Evolutionary conservation across 2,329 filamentous ascomycete genomes (phyloP), one percentile per base, ranked within the genome.

Genomic region (Neofusicoccum kwambonambiense): DNA sequence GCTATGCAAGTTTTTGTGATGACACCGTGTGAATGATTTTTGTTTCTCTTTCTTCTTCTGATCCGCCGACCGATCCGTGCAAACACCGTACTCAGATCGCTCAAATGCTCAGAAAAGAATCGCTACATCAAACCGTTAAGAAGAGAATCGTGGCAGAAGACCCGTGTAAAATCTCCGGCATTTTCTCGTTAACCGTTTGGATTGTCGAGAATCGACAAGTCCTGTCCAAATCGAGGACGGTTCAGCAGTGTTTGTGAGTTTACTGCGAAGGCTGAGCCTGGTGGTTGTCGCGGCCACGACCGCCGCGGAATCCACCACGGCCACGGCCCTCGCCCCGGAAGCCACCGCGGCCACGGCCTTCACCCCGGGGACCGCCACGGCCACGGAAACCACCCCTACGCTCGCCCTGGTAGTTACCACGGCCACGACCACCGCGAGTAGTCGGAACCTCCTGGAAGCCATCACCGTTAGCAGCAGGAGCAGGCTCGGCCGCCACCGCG

Each of bases 391-490:
- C 82, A 64, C 84, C 84, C 62, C 81, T 82, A 65, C 83, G 83
- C 76, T 75, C 75, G 44, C 76, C 75, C 41, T 75, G 70, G 66
- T 72, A 69, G 56, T 75, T 74, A 49, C 76, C 76, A 47, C 86
- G 85, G 72, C 86, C 86, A 65, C 82, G 78, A 71, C 77, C 76
- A 47, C 77, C 76, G 31, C 76, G 76, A 62, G 69, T 70, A 66
- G 77, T 75, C 47, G 74, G 86, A 11, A 92, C 90, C 72, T 89
- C 87, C 66, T 89, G 87, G 82, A 92, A 93, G 27, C 90, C 90
- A 72, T 92, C 90, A 54, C 79, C 77, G 39, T 77, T 72, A 22
- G 74, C 63, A 56, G 78, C 67, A 19, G 56, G 44, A 15, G 49
- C 34, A 42, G 44, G 50, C 27, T 51, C 50, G 17, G 72, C 66